Conservation (phyloP, 257 asterid genomes). For the Sherardia arvensis region DNA sequence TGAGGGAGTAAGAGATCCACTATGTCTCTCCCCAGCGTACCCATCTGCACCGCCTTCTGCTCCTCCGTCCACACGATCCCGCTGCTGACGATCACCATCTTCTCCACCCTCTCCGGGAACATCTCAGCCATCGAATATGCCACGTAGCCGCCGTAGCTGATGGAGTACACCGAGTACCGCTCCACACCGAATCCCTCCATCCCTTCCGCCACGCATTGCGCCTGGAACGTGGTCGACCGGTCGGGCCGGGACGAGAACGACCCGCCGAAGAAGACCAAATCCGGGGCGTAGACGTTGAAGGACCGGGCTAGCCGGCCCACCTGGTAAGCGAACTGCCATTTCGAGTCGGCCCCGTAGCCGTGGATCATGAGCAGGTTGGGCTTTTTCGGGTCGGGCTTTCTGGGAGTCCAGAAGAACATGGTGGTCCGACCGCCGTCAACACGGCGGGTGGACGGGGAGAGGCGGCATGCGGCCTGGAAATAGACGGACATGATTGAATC, state of each 20-base stretch:
- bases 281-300: conserved; percentile 58
- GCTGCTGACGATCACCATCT: conserved; percentile 57
- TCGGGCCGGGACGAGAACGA: conserved; percentile 32
- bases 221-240: conserved; percentile 48
- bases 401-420: conserved; percentile 53
- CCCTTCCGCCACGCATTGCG: conserved; percentile 45
- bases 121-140: conserved; percentile 52
- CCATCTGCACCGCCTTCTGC: conserved; percentile 35
- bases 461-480: conserved; percentile 45
- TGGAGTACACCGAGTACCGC: conserved; percentile 42
- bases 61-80: conserved; percentile 46
- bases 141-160: conserved; percentile 64
- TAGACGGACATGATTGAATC: conserved; percentile 43
- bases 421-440: conserved; percentile 50
- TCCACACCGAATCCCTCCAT: conserved; percentile 44
- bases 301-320: conserved; percentile 23
- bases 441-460: conserved; percentile 34
- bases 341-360: conserved; percentile 57
- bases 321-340: conserved; percentile 53
- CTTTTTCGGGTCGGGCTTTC: conserved; percentile 31
- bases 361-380: conserved; percentile 59
- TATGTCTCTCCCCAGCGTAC: conserved; percentile 30
- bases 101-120: conserved; percentile 45
- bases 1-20: conserved; percentile 45
- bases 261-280: conserved; percentile 56